These are phyloP conservation scores for Phaeolepiota aurea DNA, from an alignment of 768 basidiomycete genomes.

Conservation along the genomic window DNA sequence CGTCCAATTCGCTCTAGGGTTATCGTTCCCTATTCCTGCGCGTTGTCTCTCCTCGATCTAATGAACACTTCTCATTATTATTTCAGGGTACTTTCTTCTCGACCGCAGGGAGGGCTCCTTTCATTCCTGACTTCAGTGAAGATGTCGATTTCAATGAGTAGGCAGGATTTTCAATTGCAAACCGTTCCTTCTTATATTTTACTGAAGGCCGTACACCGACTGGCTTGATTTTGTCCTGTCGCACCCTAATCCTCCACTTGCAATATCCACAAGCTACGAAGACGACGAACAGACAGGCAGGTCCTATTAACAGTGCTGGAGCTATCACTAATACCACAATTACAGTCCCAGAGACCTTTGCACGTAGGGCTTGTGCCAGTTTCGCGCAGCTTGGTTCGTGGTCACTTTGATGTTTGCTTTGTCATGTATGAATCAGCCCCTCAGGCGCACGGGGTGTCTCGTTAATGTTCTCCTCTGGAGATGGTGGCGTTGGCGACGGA, in stretches of 20 bases:
- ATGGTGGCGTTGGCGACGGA: slow-evolving; percentile 58
- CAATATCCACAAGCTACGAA: slow-evolving; percentile 62
- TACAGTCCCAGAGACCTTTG: slow-evolving; percentile 46
- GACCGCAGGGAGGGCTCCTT: slow-evolving; percentile 56
- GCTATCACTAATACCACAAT: too few relatives aligned
- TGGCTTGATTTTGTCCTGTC: slow-evolving; percentile 52
- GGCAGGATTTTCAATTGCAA: not conserved
- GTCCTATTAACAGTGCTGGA: slow-evolving; percentile 5
- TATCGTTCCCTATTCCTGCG: slow-evolving; percentile 50
- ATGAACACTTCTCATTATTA: too few relatives aligned
- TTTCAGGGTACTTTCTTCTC: slow-evolving; percentile 44
- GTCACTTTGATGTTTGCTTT: not conserved
- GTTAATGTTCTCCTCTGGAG: slow-evolving; percentile 55
- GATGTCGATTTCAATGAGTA: slow-evolving; percentile 29
- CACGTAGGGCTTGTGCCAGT: slow-evolving; percentile 40
- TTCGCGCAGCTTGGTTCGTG: slow-evolving; percentile 54
- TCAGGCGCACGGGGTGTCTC: slow-evolving; percentile 59
- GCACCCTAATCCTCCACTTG: slow-evolving; percentile 37
- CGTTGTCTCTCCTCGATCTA: too few relatives aligned
- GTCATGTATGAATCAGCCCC: not conserved
- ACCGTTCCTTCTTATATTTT: too few relatives aligned
- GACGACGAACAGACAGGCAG: slow-evolving; percentile 62
- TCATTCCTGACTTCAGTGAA: slow-evolving; percentile 34
- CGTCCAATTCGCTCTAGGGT: slow-evolving; percentile 52
- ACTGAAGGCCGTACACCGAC: slow-evolving; percentile 20